Evolutionary conservation across 139 green algal genomes (phyloP), one percentile per base, ranked within the genome.

Genomic region (Desmodesmus armatus): DNA sequence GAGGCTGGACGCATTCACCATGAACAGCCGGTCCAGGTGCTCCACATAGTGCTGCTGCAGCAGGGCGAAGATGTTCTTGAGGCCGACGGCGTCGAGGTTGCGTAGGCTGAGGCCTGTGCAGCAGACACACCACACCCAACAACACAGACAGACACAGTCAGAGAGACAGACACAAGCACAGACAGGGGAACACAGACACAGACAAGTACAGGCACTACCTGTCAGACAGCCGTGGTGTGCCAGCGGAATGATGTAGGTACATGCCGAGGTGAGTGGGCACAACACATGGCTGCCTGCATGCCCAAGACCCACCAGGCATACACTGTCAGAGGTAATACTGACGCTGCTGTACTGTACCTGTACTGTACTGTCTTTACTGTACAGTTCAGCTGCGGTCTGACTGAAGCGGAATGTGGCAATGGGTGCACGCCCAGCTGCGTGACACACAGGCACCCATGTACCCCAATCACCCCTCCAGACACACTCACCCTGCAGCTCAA

Each of bases 1-100:
- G 75, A 92, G 72, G 11, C 69, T 69, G 29, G 89, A 87, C 3
- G 88, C 89, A 33, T 89, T 67, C 43, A 88, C 88, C 69, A 94
- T 86, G 73, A 86, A 92, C 49, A 95, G 76, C 11, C 33, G 82
- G 5, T 74, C 72, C 75, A 95, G 81, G 31, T 47, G 27, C 75
- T 82, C 75, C 44, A 70, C 49, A 37, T 82, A 82, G 49, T 82
- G 75, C 5, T 40, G 5, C 49, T 82, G 47, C 49, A 82, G 75
- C 49, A 70, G 31, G 6, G 19, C 27, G 47, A 82, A 82, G 4
- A 82, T 41, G 49, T 31, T 37, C 47, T 51, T 43, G 9, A 82
- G 31, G 25, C 49, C 49, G 11, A 31, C n/a, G n/a, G 41, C 75
- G 47, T 82, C 75, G 21, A 23, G 35, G 49, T 82, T 82, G 23